Base-by-base conservation (phyloP, 1,284 basidiomycete genomes). In the Cutaneotrichosporon sp. region DNA sequence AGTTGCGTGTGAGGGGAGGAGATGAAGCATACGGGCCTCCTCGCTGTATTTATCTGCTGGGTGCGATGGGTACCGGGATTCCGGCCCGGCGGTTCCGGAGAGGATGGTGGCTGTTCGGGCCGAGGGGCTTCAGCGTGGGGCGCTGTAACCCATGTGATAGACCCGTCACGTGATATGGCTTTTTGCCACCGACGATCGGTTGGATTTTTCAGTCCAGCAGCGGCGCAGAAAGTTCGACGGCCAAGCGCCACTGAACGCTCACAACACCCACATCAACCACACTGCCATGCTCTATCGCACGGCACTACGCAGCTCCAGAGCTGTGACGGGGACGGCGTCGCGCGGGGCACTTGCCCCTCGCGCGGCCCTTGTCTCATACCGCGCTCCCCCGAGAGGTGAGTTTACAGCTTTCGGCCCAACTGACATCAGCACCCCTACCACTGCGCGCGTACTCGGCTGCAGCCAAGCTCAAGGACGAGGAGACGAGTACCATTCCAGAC, bases 391-490 rank as follows among this genome's bases (percentile, higher is more conserved):
- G 26, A 30, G 10, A 5, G 10, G 26, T 30, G 26, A 30, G 26
- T 5, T 30, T 30, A 30, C 26, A 10, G n/a, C n/a, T n/a, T n/a
- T n/a, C 26, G 26, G 26, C 26, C 8, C 17, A 7, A 23, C 41
- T 44, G 26, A 51, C 46, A 5, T 8, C 46, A 50, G 48, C 43
- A 22, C 26, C 39, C 10, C 26, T 49, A 8, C 43, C 44, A 0
- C 14, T 37, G 34, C 33, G 56, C 17, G 46, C 52, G 12, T 58
- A 58, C 53, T 55, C 56, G 5, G 56, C 56, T 3, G 47, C 47
- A 3, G 30, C 56, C 43, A 58, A 58, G 52, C 47, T 55, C 46
- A 55, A 58, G 53, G 53, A 52, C 30, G 53, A 58, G 35, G 56
- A 55, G 49, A 52, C 18, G 49, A 52, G 36, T 56, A 26, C 26